These are phyloP conservation scores for Magnusiomyces clavatus DNA, from an alignment of 1,139 yeast species.

Conservation along the genomic window DNA sequence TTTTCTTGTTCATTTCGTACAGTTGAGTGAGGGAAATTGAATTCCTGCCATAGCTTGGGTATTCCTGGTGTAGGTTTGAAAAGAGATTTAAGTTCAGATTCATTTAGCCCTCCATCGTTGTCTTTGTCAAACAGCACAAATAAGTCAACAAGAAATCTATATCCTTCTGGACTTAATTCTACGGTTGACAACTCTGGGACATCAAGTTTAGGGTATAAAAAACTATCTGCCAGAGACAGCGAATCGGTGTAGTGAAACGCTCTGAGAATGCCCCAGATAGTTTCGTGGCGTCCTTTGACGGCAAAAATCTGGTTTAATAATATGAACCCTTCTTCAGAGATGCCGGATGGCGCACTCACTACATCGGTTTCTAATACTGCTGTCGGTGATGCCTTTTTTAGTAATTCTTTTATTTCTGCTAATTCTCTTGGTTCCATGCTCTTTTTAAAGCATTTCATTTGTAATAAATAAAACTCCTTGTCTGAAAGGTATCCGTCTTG, in stretches of 20 bases:
- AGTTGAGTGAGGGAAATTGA: constrained; percentile 77
- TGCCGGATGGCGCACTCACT: constrained; percentile 34
- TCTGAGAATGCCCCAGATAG: constrained; percentile 89
- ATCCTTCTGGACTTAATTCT: constrained; percentile 90
- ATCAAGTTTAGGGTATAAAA: constrained; percentile 69
- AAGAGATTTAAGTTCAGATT: constrained; percentile 54
- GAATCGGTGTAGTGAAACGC: constrained; percentile 90
- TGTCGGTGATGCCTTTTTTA: constrained; percentile 16
- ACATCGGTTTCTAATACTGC: constrained; percentile 22
- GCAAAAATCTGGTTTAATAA: constrained; percentile 72
- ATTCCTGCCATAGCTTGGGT: constrained; percentile 77
- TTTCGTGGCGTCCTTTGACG: constrained; percentile 88
- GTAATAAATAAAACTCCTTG: constrained; percentile 60
- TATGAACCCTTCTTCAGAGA: constrained; percentile 70
- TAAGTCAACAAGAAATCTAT: constrained; percentile 80
- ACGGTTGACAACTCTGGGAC: constrained; percentile 75
- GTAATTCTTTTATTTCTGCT: constrained; percentile 40
- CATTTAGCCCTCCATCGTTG: constrained; percentile 89
- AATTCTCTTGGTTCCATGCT: constrained; percentile 47
- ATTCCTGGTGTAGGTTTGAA: constrained; percentile 90
- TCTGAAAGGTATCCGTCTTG: constrained; percentile 78
- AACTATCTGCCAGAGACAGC: constrained; percentile 68
- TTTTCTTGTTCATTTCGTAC: constrained; percentile 82
- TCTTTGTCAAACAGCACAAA: constrained; percentile 84
- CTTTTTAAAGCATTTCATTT: constrained; percentile 65